Evolutionary conservation across 2,329 filamentous ascomycete species (phyloP), one percentile per base, ranked within the genome.

Genomic region (Didymella exigua): DNA sequence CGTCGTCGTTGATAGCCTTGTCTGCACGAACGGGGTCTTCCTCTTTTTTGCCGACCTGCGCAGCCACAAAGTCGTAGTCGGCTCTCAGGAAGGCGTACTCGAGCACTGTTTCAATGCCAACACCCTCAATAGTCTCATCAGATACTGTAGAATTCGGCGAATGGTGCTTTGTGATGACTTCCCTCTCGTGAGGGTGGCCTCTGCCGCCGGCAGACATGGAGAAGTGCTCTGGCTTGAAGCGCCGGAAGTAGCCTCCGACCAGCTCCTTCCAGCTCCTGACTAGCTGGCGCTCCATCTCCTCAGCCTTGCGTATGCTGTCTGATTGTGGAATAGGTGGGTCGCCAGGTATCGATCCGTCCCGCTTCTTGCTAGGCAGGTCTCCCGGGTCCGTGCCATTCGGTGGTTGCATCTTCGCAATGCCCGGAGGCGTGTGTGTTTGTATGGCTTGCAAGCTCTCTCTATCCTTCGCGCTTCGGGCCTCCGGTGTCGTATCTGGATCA

Each of bases 11-110:
- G 42, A 97, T 80, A 0, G 93, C 92, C 21, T 84, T 81, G 70
- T 97, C 93, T 37, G 86, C 83, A 16, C 86, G 80, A 34, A 87
- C 84, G 4, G 85, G 81, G 66, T 96, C 90, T 59, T 80, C 79
- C 65, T 89, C 84, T n/a, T 87, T 82, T 73, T 96, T 96, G 40
- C 85, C 84, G 5, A 92, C 92, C 76, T 98, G 93, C 0, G 91
- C 92, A 5, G 89, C 86, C 49, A 98, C 88, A 69, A 99, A 99
- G 76, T 98, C 93, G 46, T 97, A 85, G 73, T 99, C 95, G 29
- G 93, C 92, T 65, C 91, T 90, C 43, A 99, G 82, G 68, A 99
- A 99, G 19, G 93, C 91, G 75, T 98, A 98, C 55, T 89, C 89
- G 48, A 99, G 81, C 30, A 96, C 86, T 1, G 89, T 86, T 69